Evolutionary conservation across 2,329 filamentous ascomycete genomes (phyloP).

Genomic region (Fonsecaea nubica): DNA sequence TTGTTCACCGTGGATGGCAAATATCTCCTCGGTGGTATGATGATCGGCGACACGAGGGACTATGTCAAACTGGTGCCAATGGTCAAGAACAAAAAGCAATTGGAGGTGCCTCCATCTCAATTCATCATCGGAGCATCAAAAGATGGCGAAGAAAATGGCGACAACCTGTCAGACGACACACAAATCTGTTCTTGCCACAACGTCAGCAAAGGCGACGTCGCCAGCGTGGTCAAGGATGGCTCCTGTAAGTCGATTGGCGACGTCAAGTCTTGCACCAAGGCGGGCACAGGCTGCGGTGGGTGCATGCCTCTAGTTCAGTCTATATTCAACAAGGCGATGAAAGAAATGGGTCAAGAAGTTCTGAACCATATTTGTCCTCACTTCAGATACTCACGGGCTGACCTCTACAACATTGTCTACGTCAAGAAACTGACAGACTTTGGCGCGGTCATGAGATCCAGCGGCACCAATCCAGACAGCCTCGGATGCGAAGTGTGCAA

Average conservation of each 20-base stretch:
- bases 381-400: slow-evolving; percentile 81
- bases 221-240: slow-evolving; percentile 74
- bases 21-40: slow-evolving; percentile 92
- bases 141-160: slow-evolving; percentile 73
- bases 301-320: slow-evolving; percentile 87
- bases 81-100: slow-evolving; percentile 80
- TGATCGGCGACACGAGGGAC: slow-evolving; percentile 91
- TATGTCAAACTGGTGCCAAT: slow-evolving; percentile 88
- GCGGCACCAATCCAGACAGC: slow-evolving; percentile 73
- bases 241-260: slow-evolving; percentile 81
- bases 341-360: slow-evolving; percentile 82
- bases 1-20: slow-evolving; percentile 89
- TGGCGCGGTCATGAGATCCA: slow-evolving; percentile 76
- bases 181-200: slow-evolving; percentile 95
- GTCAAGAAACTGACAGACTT: slow-evolving; percentile 79
- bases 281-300: slow-evolving; percentile 86
- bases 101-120: slow-evolving; percentile 79
- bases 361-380: slow-evolving; percentile 86
- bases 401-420: slow-evolving; percentile 88
- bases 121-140: slow-evolving; percentile 81
- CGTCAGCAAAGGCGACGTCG: slow-evolving; percentile 82
- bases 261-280: slow-evolving; percentile 88
- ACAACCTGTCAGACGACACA: slow-evolving; percentile 81
- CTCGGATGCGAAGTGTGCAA: slow-evolving; percentile 87
- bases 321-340: slow-evolving; percentile 90